These are phyloP conservation scores for Vigna hirtella DNA, from an alignment of 306 rosid species.

Conservation along the genomic window DNA sequence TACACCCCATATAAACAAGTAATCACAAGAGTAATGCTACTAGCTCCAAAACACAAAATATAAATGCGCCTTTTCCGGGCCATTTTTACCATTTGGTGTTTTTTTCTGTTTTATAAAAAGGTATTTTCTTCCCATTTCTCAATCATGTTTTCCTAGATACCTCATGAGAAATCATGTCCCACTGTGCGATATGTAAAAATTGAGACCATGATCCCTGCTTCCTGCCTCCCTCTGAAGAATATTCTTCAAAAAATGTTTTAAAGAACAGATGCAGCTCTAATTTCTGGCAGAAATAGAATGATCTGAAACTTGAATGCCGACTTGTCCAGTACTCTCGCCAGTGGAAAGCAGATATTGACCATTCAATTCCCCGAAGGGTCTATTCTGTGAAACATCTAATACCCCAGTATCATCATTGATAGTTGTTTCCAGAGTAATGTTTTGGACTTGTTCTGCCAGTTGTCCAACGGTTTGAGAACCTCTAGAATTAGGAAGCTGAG, in stretches of 20 bases:
- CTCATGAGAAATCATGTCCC: slow-evolving; percentile 53
- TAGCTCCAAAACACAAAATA: slow-evolving; percentile 44
- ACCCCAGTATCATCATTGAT: slow-evolving; percentile 33
- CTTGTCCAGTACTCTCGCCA: slow-evolving; percentile 51
- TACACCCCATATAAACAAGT: slow-evolving; percentile 45
- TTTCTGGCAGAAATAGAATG: slow-evolving; percentile 60
- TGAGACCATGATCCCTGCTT: slow-evolving; percentile 48
- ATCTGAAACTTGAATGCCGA: slow-evolving; percentile 53
- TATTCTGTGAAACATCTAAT: slow-evolving; percentile 46
- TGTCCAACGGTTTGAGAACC: slow-evolving; percentile 52
- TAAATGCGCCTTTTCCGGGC: slow-evolving; percentile 37
- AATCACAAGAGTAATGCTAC: slow-evolving; percentile 55
- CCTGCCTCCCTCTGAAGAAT: slow-evolving; percentile 41
- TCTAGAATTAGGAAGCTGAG: slow-evolving; percentile 44
- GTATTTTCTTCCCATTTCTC: slow-evolving; percentile 43
- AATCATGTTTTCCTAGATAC: slow-evolving; percentile 49
- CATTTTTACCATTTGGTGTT: slow-evolving; percentile 32
- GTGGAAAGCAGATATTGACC: slow-evolving; percentile 49
- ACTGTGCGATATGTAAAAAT: slow-evolving; percentile 43
- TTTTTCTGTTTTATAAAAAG: slow-evolving; percentile 46
- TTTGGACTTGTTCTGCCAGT: slow-evolving; percentile 58
- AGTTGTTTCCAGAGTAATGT: slow-evolving; percentile 53
- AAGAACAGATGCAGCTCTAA: slow-evolving; percentile 54
- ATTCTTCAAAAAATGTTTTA: slow-evolving; percentile 49
- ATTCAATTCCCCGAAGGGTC: slow-evolving; percentile 41